Conservation (phyloP, 345 rosid species). For the Arabis alpina region DNA sequence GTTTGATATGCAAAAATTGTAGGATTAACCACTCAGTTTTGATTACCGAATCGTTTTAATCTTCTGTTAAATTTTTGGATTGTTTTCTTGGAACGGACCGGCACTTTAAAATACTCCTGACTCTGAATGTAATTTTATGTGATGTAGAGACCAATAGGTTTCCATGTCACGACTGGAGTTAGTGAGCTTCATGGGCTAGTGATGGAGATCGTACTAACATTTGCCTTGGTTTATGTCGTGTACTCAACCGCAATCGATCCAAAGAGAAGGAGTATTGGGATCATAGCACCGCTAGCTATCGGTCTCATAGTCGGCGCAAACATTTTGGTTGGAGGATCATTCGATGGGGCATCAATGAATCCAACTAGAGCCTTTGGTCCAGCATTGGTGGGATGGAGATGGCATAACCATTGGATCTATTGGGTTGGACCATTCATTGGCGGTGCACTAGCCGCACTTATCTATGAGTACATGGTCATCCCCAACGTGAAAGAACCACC, state of each 20-base stretch:
- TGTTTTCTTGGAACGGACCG: too few species aligned
- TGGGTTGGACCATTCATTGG: conserved; percentile 44
- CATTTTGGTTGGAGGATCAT: conserved; percentile 47
- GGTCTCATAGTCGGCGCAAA: conserved; percentile 46
- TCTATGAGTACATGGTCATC: conserved; percentile 65
- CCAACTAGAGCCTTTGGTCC: conserved; percentile 51
- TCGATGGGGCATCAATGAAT: conserved; percentile 47
- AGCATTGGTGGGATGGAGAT: conserved; percentile 48
- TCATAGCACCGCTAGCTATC: conserved; percentile 44
- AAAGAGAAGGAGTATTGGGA: conserved; percentile 44
- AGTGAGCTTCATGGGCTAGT: conserved; percentile 51
- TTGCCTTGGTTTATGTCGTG: conserved; percentile 41
- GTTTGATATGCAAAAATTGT: background rate
- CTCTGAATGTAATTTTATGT: conserved; percentile 2
- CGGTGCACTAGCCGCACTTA: conserved; percentile 45
- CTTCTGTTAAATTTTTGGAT: too few species aligned
- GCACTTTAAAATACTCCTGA: background rate
- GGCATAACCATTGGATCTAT: conserved; percentile 46
- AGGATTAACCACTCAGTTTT: background rate
- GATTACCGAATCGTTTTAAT: background rate
- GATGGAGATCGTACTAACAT: conserved; percentile 48
- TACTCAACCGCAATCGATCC: conserved; percentile 47
- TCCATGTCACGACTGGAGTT: conserved; percentile 56
- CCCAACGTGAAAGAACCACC: conserved; percentile 45
- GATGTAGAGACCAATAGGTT: conserved; percentile 69